These are phyloP conservation scores for Pleurotus citrinopileatus DNA, from an alignment of 768 basidiomycete genomes.

Conservation along the genomic window DNA sequence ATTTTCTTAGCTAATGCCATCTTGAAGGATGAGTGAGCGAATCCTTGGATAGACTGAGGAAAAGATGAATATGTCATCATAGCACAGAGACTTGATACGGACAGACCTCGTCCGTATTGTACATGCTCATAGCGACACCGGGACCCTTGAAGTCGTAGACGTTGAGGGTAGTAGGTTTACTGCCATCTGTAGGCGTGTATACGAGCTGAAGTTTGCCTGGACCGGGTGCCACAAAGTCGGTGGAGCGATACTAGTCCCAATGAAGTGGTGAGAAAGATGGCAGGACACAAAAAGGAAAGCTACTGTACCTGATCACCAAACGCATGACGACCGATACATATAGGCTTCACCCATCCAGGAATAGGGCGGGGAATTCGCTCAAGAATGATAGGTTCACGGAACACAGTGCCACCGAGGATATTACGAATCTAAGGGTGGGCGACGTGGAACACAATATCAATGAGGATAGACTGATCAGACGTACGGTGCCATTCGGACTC, in stretches of 20 bases:
- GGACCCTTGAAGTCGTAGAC: constrained; percentile 93
- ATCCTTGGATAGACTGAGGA: constrained; percentile 81
- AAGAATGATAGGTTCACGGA: constrained; percentile 97
- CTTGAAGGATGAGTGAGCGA: constrained; percentile 98
- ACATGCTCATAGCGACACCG: constrained; percentile 97
- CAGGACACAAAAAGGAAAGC: neutral
- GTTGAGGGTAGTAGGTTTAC: constrained; percentile 62
- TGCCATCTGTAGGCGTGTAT: constrained; percentile 79
- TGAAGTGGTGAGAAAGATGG: neutral
- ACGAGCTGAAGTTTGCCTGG: constrained; percentile 93
- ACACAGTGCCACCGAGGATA: constrained; percentile 96
- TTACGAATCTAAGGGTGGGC: constrained; percentile 75
- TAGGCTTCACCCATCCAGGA: constrained; percentile 97
- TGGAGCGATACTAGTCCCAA: constrained; percentile 76
- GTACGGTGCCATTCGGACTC: constrained; percentile 91
- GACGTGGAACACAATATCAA: constrained; percentile 1
- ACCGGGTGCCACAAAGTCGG: constrained; percentile 88
- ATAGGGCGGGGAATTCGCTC: constrained; percentile 87
- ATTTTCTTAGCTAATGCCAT: constrained; percentile 84
- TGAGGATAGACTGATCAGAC: constrained; percentile 3
- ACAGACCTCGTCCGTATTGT: constrained; percentile 91
- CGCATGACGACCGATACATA: constrained; percentile 94
- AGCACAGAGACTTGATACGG: neutral
- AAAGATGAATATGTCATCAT: neutral
- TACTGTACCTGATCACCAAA: constrained; percentile 85